Evolutionary conservation across 495 filamentous ascomycete genomes (phyloP).

Genomic region (Poronia punctata): DNA sequence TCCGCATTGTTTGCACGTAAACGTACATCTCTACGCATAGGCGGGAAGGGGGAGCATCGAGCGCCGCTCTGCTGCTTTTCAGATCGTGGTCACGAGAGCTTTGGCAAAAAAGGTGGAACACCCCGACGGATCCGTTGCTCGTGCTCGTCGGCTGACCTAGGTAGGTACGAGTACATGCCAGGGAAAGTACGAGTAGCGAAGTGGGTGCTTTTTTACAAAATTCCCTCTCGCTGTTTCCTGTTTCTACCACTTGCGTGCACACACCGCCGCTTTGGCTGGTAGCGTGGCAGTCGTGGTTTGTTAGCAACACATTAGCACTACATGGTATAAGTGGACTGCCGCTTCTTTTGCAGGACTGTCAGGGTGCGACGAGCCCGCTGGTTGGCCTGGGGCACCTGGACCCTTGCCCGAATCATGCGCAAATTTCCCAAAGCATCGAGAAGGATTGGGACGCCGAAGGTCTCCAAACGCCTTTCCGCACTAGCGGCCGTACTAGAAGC

Average conservation of each 20-base stretch:
- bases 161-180: too few species aligned
- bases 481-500: slow-evolving; percentile 14
- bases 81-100: too few species aligned
- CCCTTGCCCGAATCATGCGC: slow-evolving; percentile 8
- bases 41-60: too few species aligned
- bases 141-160: too few species aligned
- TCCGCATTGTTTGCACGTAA: too few species aligned
- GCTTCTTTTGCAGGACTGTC: slow-evolving; percentile 9
- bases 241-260: background rate
- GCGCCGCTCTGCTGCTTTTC: too few species aligned
- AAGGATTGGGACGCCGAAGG: slow-evolving; percentile 7
- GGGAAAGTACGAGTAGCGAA: too few species aligned
- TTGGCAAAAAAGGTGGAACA: too few species aligned
- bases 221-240: too few species aligned
- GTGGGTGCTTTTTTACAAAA: too few species aligned
- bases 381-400: slow-evolving; percentile 18
- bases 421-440: slow-evolving; percentile 14
- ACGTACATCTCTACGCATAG: too few species aligned
- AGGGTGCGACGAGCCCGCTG: slow-evolving; percentile 10
- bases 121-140: too few species aligned
- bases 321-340: slow-evolving; percentile 16
- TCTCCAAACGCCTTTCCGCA: slow-evolving; percentile 19
- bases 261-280: slow-evolving; percentile 27
- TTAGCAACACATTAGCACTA: slow-evolving; percentile 11
- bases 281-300: slow-evolving; percentile 5